phyloP scores from a whole-genome alignment of 208 protist species.

The Trichomonas vaginalis region DNA sequence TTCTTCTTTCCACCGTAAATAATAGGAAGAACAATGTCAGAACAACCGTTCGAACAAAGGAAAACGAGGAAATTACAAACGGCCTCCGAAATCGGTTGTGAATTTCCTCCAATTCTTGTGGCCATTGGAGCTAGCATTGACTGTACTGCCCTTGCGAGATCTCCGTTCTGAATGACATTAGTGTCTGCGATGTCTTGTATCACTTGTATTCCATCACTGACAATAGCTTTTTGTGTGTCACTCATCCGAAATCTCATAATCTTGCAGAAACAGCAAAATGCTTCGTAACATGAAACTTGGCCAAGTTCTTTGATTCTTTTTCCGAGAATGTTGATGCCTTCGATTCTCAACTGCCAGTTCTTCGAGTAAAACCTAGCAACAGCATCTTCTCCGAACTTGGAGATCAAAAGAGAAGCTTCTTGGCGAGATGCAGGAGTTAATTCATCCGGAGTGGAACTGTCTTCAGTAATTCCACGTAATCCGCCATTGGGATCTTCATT shows the following conservation, averaged over 20 bases:
- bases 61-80: neutral
- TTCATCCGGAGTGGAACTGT: neutral
- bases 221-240: neutral
- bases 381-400: neutral
- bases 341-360: neutral
- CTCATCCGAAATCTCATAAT: neutral
- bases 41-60: neutral
- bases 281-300: neutral
- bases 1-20: neutral
- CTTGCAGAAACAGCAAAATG: neutral
- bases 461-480: neutral
- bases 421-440: neutral
- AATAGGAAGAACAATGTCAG: neutral
- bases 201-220: neutral
- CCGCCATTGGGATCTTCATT: neutral
- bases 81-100: neutral
- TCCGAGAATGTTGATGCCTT: neutral
- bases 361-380: neutral
- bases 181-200: neutral
- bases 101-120: neutral
- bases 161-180: neutral
- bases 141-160: neutral
- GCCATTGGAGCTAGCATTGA: neutral
- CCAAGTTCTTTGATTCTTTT: neutral
- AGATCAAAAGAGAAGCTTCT: neutral